Conservation (phyloP, 805 yeast species). For the Tetrapisispora pingtungensis region DNA sequence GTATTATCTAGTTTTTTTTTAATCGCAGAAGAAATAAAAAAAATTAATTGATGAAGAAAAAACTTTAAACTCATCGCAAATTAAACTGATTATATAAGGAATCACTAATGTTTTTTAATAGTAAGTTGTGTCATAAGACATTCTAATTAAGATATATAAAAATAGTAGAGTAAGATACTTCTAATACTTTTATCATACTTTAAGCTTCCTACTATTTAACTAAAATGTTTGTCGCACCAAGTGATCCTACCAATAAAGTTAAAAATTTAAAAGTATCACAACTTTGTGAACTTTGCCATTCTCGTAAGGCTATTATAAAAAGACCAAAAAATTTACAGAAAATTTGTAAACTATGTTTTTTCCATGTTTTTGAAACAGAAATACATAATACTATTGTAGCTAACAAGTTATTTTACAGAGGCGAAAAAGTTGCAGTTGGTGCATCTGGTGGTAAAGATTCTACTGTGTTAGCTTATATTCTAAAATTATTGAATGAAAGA, state of each 20-base stretch:
- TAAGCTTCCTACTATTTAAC: too few species aligned
- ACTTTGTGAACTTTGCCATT: conserved; percentile 76
- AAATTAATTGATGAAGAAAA: neutral
- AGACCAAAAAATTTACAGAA: conserved; percentile 89
- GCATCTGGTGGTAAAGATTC: conserved; percentile 99
- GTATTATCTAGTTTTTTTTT: too few species aligned
- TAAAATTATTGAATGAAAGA: conserved; percentile 80
- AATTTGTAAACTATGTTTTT: conserved; percentile 86
- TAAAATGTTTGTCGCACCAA: conserved; percentile 22
- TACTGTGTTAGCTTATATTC: conserved; percentile 81
- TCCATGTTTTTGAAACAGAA: conserved; percentile 84
- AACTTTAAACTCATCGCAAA: neutral
- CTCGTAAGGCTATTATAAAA: conserved; percentile 74
- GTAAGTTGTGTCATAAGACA: too few species aligned
- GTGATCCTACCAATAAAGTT: conserved; percentile 25
- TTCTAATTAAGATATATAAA: too few species aligned
- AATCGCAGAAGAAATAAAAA: neutral
- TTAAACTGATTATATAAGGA: too few species aligned
- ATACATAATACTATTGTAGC: conserved; percentile 79
- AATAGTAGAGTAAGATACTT: too few species aligned
- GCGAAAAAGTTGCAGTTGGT: conserved; percentile 91
- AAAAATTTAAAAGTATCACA: conserved; percentile 29
- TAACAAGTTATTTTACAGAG: conserved; percentile 59
- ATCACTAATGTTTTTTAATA: too few species aligned
- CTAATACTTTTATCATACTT: too few species aligned